A percentile compares a stretch with the other conserved stretches of the same genome.
Evolutionary conservation across 2,329 filamentous ascomycete species (phyloP).

Genomic region (Colletotrichum lini): DNA sequence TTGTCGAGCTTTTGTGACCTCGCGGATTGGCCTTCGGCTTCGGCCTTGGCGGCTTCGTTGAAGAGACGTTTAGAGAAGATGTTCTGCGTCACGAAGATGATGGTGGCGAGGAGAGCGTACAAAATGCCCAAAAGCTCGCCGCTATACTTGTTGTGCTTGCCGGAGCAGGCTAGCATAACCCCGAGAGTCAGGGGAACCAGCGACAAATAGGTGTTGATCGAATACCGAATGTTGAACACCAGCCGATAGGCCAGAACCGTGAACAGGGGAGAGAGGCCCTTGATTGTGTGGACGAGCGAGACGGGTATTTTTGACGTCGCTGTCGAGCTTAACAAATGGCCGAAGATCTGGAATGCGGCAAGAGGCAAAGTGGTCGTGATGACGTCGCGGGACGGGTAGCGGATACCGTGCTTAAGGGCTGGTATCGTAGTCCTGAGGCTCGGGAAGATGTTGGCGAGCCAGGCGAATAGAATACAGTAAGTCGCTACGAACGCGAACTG

Average conservation of each 20-base stretch:
- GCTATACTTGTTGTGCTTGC: slow-evolving; percentile 77
- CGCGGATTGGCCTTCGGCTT: slow-evolving; percentile 76
- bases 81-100: slow-evolving; percentile 98
- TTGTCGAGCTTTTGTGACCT: slow-evolving; percentile 90
- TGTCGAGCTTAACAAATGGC: slow-evolving; percentile 93
- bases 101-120: slow-evolving; percentile 88
- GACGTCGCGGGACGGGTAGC: slow-evolving; percentile 83
- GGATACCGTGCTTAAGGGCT: slow-evolving; percentile 86
- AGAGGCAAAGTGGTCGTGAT: slow-evolving; percentile 91
- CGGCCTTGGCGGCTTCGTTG: slow-evolving; percentile 90
- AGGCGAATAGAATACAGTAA: slow-evolving; percentile 86
- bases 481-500: slow-evolving; percentile 95
- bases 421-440: slow-evolving; percentile 79
- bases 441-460: slow-evolving; percentile 81
- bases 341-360: slow-evolving; percentile 91
- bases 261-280: slow-evolving; percentile 94
- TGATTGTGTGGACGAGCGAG: slow-evolving; percentile 97
- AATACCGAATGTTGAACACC: slow-evolving; percentile 91
- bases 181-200: slow-evolving; percentile 92
- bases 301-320: slow-evolving; percentile 96
- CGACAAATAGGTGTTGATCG: slow-evolving; percentile 87
- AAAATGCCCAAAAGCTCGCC: slow-evolving; percentile 92
- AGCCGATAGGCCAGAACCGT: slow-evolving; percentile 94
- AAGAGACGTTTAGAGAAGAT: slow-evolving; percentile 99
- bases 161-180: slow-evolving; percentile 97